phyloP scores from a whole-genome alignment of 352 stramenopile genomes.

The Phytophthora vignae region DNA sequence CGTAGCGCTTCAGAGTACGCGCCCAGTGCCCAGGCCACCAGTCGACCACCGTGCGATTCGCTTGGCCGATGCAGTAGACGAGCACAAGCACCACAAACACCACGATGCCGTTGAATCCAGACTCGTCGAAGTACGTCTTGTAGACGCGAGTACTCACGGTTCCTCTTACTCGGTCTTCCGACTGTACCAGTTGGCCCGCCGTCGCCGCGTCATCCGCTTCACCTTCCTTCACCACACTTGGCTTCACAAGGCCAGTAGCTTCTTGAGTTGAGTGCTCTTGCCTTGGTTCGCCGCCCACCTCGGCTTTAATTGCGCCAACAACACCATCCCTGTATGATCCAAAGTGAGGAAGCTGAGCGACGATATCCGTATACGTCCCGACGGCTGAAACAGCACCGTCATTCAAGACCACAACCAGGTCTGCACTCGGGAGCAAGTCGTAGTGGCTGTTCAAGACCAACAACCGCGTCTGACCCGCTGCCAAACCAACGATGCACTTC shows the following conservation, averaged over 20 bases:
- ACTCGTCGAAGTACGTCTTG: slow-evolving; percentile 49
- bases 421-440: slow-evolving; percentile 73
- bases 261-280: too few species aligned
- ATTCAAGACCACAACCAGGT: neutral
- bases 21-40: slow-evolving; percentile 45
- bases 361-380: too few species aligned
- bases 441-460: slow-evolving; percentile 94
- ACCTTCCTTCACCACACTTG: too few species aligned
- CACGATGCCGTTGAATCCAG: slow-evolving; percentile 34
- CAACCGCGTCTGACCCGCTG: slow-evolving; percentile 75
- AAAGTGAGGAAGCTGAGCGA: too few species aligned
- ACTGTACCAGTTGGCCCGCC: slow-evolving; percentile 19
- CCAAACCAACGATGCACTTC: slow-evolving; percentile 79
- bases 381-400: accelerated
- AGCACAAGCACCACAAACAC: slow-evolving; percentile 3
- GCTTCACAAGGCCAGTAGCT: too few species aligned
- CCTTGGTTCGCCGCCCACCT: too few species aligned
- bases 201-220: too few species aligned
- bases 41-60: slow-evolving; percentile 25
- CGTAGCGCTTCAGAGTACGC: slow-evolving; percentile 23
- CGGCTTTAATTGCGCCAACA: too few species aligned
- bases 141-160: slow-evolving; percentile 41
- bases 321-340: too few species aligned
- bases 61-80: slow-evolving; percentile 22
- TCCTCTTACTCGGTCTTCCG: slow-evolving; percentile 47